Evolutionary conservation across 352 stramenopile genomes (phyloP), one percentile per base, ranked within the genome.

Genomic region (Phytophthora cactorum): DNA sequence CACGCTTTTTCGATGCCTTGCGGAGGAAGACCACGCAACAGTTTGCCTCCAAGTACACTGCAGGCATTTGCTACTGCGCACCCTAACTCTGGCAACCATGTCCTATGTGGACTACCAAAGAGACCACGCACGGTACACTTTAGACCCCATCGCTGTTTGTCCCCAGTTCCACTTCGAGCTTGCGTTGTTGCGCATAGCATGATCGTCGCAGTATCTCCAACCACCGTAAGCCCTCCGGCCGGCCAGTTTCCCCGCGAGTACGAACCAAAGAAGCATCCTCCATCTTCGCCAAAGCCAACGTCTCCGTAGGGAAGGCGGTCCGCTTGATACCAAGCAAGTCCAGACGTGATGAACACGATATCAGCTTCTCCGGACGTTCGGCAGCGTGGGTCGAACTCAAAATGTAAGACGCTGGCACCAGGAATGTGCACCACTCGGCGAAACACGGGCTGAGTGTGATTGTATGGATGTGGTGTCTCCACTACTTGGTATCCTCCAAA

Each of bases 381-480:
- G 34, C 78, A 91, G 5, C 75, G 77, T 41, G 73, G 70, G 17
- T 94, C 86, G 63, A 94, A 94, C 25, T 88, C 74, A 39, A 92
- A 88, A 31, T 88, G 81, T 7, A 94, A 51, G 12, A 78, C 67
- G 6, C 55, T 81, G 2, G 86, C 84, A 22, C 79, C 81, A 57
- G 82, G 71, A 53, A 91, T 79, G 10, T 71, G 72, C 25, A 92
- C 65, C 22, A 88, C 76, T 45, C 85, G 83, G 5, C 82, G 79
- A 63, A 91, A 81, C 14, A 83, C 72, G 38, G 82, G 74, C 51
- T 91, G 81, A 10, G 60, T 78, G 46, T 83, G 70, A 34, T 64
- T 86, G 70, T 92, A 94, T 29, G 86, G 86, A 63, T 94, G 86
- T 2, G 73, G 44, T 31, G 77, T 90, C 63, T 94, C 84, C 14